phyloP scores from a whole-genome alignment of 2,329 filamentous ascomycete genomes.

The Hortaea werneckii region DNA sequence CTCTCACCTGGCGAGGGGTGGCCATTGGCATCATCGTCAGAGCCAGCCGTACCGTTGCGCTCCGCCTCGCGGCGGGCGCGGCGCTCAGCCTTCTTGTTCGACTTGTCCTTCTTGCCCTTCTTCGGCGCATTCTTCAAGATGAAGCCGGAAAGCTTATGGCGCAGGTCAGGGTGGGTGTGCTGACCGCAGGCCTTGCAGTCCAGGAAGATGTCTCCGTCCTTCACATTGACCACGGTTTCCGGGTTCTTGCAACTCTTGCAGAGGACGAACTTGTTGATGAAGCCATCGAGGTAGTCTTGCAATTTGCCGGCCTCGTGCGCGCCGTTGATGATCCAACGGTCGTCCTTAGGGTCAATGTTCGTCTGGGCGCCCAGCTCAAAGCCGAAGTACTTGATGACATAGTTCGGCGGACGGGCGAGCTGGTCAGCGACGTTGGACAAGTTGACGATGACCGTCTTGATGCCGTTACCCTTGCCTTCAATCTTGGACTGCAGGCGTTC shows the following conservation, averaged over 20 bases:
- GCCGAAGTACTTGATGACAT: constrained; percentile 99
- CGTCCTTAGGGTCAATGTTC: constrained; percentile 92
- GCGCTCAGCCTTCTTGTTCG: constrained; percentile 76
- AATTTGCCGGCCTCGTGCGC: constrained; percentile 91
- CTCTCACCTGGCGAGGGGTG: constrained; percentile 56
- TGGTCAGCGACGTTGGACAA: constrained; percentile 86
- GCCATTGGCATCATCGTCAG: constrained; percentile 42
- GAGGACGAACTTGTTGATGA: constrained; percentile 97
- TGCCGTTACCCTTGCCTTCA: constrained; percentile 98
- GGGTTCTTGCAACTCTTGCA: constrained; percentile 99
- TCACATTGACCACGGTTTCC: constrained; percentile 91
- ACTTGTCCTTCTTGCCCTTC: constrained; percentile 93
- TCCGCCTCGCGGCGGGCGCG: constrained; percentile 70
- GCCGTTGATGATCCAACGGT: constrained; percentile 99
- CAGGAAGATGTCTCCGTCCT: constrained; percentile 80
- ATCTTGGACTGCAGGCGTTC: constrained; percentile 97
- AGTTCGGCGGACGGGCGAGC: constrained; percentile 81
- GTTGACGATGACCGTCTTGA: constrained; percentile 98
- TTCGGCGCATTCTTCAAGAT: constrained; percentile 94
- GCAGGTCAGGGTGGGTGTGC: constrained; percentile 80
- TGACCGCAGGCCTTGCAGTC: constrained; percentile 99
- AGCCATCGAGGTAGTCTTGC: constrained; percentile 95
- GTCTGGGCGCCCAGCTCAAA: constrained; percentile 98
- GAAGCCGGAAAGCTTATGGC: constrained; percentile 92
- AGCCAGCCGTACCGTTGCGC: constrained; percentile 37